Base-by-base conservation (phyloP, 2,329 filamentous ascomycete species). In the Colletotrichum truncatum region DNA sequence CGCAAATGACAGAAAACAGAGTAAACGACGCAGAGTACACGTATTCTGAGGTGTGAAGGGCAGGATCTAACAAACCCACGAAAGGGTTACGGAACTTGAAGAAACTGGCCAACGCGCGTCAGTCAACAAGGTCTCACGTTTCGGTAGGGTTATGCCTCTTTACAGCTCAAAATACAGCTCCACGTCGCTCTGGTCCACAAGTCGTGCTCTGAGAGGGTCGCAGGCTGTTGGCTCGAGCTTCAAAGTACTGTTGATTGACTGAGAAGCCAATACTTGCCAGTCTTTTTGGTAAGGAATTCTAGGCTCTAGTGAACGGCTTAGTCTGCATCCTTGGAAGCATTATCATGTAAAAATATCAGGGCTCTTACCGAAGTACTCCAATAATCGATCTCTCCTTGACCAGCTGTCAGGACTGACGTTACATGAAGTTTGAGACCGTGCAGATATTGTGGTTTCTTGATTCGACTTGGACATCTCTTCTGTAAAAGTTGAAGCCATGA, bases 1-100 rank as follows among this genome's bases (percentile, higher is more conserved):
- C 68, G 30, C 71, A 72, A 9, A 73, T 66, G 3, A 65, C 67
- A 1, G 71, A 71, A 43, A 73, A 73, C 1, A 73, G 68, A 3
- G 71, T 70, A 60, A 72, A 73, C 1, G 71, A 73, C 10, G 49
- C 43, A 4, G 63, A 48, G 9, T 71, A 67, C 7, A 73, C 71
- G n/a, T 69, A 70, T 23, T 67, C 63, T 7, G 70, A 68, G 4
- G 70, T 70, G 57, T 73, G 71, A 18, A 73, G 66, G 3, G 53
- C n/a, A 3, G 68, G 69, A 23, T 73, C 72, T 1, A 73, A 45
- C 12, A 73, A 53, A 6, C 70, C 71, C 16, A 72, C 60, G 0
- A 72, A 49, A 4, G 71, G 72, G 34, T 68, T 72, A 4, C 69
- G 70, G 10, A 67, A 65, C 49, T 68, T 67, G 67, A 71, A 72